Evolutionary conservation across 2,329 filamentous ascomycete genomes (phyloP).

Genomic region (Pseudogymnoascus sp.): DNA sequence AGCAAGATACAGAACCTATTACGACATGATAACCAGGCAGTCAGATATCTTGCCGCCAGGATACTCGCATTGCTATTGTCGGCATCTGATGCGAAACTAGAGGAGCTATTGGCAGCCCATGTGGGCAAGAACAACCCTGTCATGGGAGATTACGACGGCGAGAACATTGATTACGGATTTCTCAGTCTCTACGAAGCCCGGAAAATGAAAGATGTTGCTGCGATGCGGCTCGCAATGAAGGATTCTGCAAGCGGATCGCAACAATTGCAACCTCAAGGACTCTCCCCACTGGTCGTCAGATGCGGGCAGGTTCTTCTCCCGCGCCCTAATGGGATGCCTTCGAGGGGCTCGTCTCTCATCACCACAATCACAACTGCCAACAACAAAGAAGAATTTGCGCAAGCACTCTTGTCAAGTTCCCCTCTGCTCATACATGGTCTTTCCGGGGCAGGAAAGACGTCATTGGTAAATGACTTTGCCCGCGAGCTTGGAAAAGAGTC

Average conservation of each 20-base stretch:
- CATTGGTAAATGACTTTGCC: slow-evolving; percentile 73
- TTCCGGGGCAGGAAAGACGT: slow-evolving; percentile 85
- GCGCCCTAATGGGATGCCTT: slow-evolving; percentile 43
- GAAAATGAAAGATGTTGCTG: slow-evolving; percentile 19
- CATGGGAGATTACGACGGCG: slow-evolving; percentile 66
- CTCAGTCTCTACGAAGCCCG: slow-evolving; percentile 49
- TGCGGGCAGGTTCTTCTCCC: slow-evolving; percentile 63
- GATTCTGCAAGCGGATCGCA: neutral
- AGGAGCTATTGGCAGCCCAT: slow-evolving; percentile 60
- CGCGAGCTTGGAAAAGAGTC: slow-evolving; percentile 68
- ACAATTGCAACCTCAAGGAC: slow-evolving; percentile 28
- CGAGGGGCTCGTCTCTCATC: slow-evolving; percentile 47
- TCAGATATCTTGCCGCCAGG: slow-evolving; percentile 75
- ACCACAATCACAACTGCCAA: slow-evolving; percentile 61
- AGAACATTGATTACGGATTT: slow-evolving; percentile 70
- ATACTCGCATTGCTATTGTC: slow-evolving; percentile 72
- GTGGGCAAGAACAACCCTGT: slow-evolving; percentile 53
- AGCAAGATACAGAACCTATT: slow-evolving; percentile 63
- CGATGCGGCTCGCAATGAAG: slow-evolving; percentile 10
- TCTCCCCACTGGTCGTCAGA: slow-evolving; percentile 54
- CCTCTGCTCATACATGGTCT: slow-evolving; percentile 77
- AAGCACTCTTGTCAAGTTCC: slow-evolving; percentile 54
- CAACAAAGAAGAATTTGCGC: slow-evolving; percentile 65
- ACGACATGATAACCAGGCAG: slow-evolving; percentile 45
- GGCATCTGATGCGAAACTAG: slow-evolving; percentile 70